These are phyloP conservation scores for Coemansia sp. DNA, from an alignment of 192 early-diverging fungal species.

Conservation along the genomic window DNA sequence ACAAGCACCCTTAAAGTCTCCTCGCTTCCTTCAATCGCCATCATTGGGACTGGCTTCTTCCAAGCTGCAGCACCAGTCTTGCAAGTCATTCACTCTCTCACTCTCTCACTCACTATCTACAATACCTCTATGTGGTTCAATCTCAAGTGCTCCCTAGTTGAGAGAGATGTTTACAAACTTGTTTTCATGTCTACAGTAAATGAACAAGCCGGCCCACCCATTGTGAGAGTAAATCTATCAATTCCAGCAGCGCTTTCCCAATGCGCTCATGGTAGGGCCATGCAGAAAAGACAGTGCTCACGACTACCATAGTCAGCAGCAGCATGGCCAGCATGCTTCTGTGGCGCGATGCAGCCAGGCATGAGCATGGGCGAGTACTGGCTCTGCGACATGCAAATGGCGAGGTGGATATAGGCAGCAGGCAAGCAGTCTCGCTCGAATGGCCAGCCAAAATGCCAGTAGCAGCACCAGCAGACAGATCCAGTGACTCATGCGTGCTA, in stretches of 20 bases:
- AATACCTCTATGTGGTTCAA: too few species aligned
- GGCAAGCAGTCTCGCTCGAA: constrained; percentile 11
- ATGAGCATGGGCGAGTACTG: neutral
- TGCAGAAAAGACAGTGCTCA: constrained; percentile 20
- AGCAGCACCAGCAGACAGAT: neutral
- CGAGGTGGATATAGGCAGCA: constrained; percentile 8
- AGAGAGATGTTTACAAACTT: too few species aligned
- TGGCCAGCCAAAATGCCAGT: constrained; percentile 16
- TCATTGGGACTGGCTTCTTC: too few species aligned
- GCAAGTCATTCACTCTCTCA: too few species aligned
- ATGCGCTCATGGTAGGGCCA: constrained; percentile 44
- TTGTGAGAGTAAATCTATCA: constrained; percentile 39
- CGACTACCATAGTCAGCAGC: constrained; percentile 15
- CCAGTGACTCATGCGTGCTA: neutral
- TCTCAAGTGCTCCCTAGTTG: too few species aligned
- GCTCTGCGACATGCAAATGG: neutral
- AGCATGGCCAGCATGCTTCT: constrained; percentile 7
- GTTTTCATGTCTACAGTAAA: neutral
- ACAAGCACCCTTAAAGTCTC: too few species aligned
- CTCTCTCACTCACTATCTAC: too few species aligned
- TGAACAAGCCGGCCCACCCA: constrained; percentile 40
- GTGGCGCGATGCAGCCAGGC: neutral
- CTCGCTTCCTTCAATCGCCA: too few species aligned
- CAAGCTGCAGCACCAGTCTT: too few species aligned
- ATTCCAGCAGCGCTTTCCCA: constrained; percentile 21